Evolutionary conservation across 2,329 filamentous ascomycete genomes (phyloP).

Genomic region (Lomentospora prolificans): DNA sequence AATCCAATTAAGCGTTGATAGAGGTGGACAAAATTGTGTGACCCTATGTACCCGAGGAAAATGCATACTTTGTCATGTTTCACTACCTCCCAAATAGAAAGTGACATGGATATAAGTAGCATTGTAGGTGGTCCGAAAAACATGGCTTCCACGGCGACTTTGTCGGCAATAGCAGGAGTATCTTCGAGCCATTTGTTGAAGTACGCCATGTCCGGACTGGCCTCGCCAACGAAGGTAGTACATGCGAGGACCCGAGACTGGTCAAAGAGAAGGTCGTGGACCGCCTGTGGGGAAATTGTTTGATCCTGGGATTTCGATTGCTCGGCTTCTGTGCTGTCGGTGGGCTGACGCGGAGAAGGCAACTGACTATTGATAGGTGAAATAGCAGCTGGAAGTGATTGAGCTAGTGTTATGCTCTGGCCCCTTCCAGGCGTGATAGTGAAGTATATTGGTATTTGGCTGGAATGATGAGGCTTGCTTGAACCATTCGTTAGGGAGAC

Average conservation of each 20-base stretch:
- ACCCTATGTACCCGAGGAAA: constrained; percentile 55
- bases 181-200: constrained; percentile 59
- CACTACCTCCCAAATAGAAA: constrained; percentile 52
- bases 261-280: constrained; percentile 49
- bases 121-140: constrained; percentile 58
- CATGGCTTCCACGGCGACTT: constrained; percentile 56
- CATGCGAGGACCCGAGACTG: constrained; percentile 55
- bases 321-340: constrained; percentile 15
- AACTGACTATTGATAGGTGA: constrained; percentile 12
- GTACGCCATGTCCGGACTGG: constrained; percentile 54
- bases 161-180: constrained; percentile 43
- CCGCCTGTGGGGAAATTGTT: constrained; percentile 35
- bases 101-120: constrained; percentile 56
- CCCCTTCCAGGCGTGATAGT: constrained; percentile 44
- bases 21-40: constrained; percentile 56
- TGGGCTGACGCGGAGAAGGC: constrained; percentile 15
- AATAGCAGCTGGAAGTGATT: constrained; percentile 25
- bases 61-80: constrained; percentile 59
- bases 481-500: constrained; percentile 37
- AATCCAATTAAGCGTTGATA: constrained; percentile 47
- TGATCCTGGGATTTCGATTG: constrained; percentile 19
- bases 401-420: constrained; percentile 43
- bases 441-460: constrained; percentile 41
- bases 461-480: constrained; percentile 22
- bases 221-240: constrained; percentile 57